phyloP scores from a whole-genome alignment of 495 filamentous ascomycete genomes.

The Glarea lozoyensis region DNA sequence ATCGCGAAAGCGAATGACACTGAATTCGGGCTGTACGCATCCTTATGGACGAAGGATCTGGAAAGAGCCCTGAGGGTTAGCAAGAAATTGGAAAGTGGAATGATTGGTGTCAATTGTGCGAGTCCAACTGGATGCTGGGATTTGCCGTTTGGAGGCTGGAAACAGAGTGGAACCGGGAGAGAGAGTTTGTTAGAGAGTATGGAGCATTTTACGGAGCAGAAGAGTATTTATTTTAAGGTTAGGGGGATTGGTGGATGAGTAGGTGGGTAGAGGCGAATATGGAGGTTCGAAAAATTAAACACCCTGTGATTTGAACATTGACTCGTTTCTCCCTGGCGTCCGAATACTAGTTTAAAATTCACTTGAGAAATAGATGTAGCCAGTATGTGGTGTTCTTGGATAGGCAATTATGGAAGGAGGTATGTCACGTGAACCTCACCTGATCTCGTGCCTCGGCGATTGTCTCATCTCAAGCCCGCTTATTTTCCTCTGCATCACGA shows the following conservation, averaged over 20 bases:
- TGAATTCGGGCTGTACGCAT: constrained; percentile 67
- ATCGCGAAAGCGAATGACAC: constrained; percentile 71
- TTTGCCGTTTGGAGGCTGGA: constrained; percentile 11
- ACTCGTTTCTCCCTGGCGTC: no score
- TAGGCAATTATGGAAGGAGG: no score
- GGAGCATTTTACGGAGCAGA: neutral
- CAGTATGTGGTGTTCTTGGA: no score
- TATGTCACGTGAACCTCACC: no score
- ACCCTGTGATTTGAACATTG: no score
- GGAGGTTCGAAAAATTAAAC: no score
- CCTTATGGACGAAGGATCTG: constrained; percentile 75
- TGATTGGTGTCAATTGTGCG: constrained; percentile 67
- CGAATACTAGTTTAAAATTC: no score
- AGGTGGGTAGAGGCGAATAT: no score
- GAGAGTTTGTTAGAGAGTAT: constrained; percentile 2
- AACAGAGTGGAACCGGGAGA: constrained; percentile 8
- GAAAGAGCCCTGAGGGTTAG: constrained; percentile 65
- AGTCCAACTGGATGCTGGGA: constrained; percentile 11
- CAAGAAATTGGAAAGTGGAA: constrained; percentile 65
- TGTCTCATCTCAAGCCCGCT: no score
- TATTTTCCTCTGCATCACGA: no score
- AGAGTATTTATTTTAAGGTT: neutral
- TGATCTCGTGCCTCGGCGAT: no score
- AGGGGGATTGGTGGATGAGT: neutral
- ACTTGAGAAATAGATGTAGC: no score